These are phyloP conservation scores for Pleurotus tuoliensis DNA, from an alignment of 768 basidiomycete species.

Conservation along the genomic window DNA sequence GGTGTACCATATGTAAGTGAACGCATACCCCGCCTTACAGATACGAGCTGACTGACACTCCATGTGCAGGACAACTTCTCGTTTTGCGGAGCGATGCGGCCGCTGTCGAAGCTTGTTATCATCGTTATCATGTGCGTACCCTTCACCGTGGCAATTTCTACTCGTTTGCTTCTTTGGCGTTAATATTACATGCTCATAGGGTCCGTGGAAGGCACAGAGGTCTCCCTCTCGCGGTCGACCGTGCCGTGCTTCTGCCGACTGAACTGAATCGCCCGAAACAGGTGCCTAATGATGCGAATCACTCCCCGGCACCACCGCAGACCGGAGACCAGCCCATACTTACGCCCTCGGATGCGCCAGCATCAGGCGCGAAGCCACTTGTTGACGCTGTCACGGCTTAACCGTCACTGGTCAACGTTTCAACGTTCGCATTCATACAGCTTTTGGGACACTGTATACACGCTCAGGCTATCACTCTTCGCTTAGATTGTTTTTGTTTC, in stretches of 20 bases:
- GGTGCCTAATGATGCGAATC: background rate
- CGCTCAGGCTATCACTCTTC: too few species aligned
- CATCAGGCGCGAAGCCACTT: background rate
- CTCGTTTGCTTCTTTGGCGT: background rate
- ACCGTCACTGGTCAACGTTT: too few species aligned
- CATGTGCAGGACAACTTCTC: conserved; percentile 49
- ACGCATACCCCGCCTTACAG: too few species aligned
- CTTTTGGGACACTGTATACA: too few species aligned
- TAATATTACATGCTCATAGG: conserved; percentile 20
- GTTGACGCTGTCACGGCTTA: background rate
- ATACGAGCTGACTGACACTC: background rate
- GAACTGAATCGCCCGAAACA: conserved; percentile 23
- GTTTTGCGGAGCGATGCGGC: conserved; percentile 57
- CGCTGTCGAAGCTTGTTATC: conserved; percentile 69
- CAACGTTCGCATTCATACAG: too few species aligned
- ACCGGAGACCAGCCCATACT: background rate
- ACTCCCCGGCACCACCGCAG: background rate
- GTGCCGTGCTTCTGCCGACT: conserved; percentile 42
- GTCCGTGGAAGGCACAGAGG: conserved; percentile 73
- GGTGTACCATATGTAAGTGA: conserved; percentile 47
- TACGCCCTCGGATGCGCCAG: background rate
- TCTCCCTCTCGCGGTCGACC: conserved; percentile 62
- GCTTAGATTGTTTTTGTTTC: too few species aligned
- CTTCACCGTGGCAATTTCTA: background rate
- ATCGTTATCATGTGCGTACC: conserved; percentile 59